Evolutionary conservation across 441 rosid genomes (phyloP), one percentile per base, ranked within the genome.

Genomic region (Mallotus japonicus): DNA sequence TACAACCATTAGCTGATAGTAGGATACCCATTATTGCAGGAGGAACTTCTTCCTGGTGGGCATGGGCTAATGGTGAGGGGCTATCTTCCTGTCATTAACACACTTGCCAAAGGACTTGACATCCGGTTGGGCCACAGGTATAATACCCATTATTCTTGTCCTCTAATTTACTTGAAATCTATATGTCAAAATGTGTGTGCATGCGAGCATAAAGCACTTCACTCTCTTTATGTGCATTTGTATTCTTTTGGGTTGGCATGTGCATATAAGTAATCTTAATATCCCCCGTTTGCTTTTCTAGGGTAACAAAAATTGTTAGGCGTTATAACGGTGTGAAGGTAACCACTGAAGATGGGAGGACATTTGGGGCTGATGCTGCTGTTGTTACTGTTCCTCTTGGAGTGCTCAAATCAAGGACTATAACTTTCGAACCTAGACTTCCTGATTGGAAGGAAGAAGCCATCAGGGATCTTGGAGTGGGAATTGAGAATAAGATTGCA

Each of bases 1-100:
- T n/a, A 28, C 40, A 20, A 17, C 22, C 8, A 4, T n/a, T 19
- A 40, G 5, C 50, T 70, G 61, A 70, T 37, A 19, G 16, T 12
- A 67, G 65, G 8, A 8, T 32, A 24, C 28, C 58, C 5, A 24
- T 55, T 75, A 62, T 63, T 60, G 22, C 84, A 95, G 98, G 99
- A 95, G 79, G 97, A 79, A 69, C 75, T 93, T 69, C 85, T 95
- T 63, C 98, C 99, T 56, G 98, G 99, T 74, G 99, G 99, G 66
- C 99, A 95, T 59, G 99, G 97, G 65, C 90, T 95, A 67, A 95
- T 95, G 98, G 98, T 93, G 22, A 83, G 97, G 85, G 98, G 97
- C 61, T 95, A 95, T 80, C 87, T 88, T 58, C 97, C 97, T 63
- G 95, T 95, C 46, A 86, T 95, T 70, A 90, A 93, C 87, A 90